Base-by-base conservation (phyloP, 306 rosid species). In the Ormosia emarginata region DNA sequence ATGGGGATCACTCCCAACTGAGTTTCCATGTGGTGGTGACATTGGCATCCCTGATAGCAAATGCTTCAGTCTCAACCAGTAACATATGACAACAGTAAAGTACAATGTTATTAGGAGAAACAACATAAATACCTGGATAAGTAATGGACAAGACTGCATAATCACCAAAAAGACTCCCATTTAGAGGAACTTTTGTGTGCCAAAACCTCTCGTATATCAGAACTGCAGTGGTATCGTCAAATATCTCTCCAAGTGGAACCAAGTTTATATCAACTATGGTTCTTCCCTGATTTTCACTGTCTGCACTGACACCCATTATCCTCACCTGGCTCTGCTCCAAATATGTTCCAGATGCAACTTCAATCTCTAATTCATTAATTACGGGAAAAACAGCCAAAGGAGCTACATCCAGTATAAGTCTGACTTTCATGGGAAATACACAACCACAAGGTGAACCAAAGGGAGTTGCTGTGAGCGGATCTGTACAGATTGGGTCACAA, bases 361-460 rank as follows among this genome's bases (percentile, higher is more conserved):
- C 99, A 71, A 84, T 89, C 88, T 95, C 99, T 50, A 95, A 90
- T 84, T 89, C 95, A 67, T 80, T 81, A 93, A 91, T 89, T 75
- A 90, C 88, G 4, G 98, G 97, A 81, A 93, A 91, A 81, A 95
- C 87, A 86, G 86, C 77, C 80, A 81, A 88, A 11, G 95, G 88
- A 80, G 98, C 94, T 71, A 87, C 85, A 82, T 89, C 99, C 84
- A 95, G 87, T 62, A 89, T 80, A 79, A 95, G 92, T 87, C 82
- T 80, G 86, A 93, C 89, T 90, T 90, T 91, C 97, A 95, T 93
- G 75, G 99, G 99, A 85, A 88, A 86, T 46, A 95, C 98, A 67
- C 99, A 95, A 7, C 99, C 99, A 88, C 99, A 95, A 82, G 97
- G 99, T 63, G 99, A 90, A 77, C 95, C 97, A 83, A 88, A 88